Base-by-base conservation (phyloP, 23 red algal species). In the Gracilaria caudata region DNA sequence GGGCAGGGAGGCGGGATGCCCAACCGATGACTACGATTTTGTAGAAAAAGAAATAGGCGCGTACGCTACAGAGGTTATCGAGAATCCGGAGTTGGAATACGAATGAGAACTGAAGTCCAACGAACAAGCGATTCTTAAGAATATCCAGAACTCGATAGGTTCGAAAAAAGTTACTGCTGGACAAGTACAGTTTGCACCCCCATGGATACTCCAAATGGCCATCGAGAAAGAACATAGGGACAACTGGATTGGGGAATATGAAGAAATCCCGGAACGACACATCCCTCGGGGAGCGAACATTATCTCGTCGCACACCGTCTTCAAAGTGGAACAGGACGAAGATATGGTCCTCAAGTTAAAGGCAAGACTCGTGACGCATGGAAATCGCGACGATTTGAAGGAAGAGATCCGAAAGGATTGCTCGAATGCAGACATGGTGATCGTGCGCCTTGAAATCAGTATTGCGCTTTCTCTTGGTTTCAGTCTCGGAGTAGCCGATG, bases 371-470 rank as follows among this genome's bases (percentile, higher is more conserved):
- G 44, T 79, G 0, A 51, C 74, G 26, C 74, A 10, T 26, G 43
- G 74, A 20, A 79, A 79, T 41, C 41, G 55, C 32, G 44, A 79
- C 12, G 44, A 36, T 2, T 26, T 56, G 21, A 79, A 79, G 74
- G 45, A 79, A 4, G 74, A 79, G 44, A 57, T 79, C 3, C 10
- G 74, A 21, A 79, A 79, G 23, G 82, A 74, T 34, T 86, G 44
- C 13, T 49, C 36, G 23, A 73, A 61, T 19, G 82, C 82, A 4
- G 7, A 86, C 25, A 56, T 86, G 37, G 30, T 36, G 2, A 0
- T 74, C n/a, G 43, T 86, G 12, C 16, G 64, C 8, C 17, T 86
- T 11, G 30, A 74, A 4, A 34, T 73, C 4, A 49, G 1, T n/a
- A 51, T 86, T 16, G 4, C 82, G 1, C 33, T 2, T 9, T 44